Evolutionary conservation across 2,329 filamentous ascomycete genomes (phyloP).

Genomic region (Colletotrichum karsti): DNA sequence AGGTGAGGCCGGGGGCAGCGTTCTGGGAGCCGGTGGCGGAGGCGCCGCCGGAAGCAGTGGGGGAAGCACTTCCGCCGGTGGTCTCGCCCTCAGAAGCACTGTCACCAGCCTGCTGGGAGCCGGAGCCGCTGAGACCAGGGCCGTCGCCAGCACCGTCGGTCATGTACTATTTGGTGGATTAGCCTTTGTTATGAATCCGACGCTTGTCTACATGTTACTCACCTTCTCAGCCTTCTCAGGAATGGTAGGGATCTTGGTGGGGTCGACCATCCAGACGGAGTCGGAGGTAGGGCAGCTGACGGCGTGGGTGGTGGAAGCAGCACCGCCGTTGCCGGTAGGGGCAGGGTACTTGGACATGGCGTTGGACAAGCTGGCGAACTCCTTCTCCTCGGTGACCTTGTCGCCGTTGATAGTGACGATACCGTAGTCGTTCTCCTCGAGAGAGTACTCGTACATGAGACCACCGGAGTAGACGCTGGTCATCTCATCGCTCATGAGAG

Average conservation of each 20-base stretch:
- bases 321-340: slow-evolving; percentile 60
- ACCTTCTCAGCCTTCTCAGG: slow-evolving; percentile 53
- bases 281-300: slow-evolving; percentile 59
- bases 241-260: slow-evolving; percentile 59
- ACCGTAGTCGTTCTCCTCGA: slow-evolving; percentile 82
- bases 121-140: slow-evolving; percentile 60
- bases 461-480: slow-evolving; percentile 92
- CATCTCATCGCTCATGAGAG: slow-evolving; percentile 87
- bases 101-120: slow-evolving; percentile 61
- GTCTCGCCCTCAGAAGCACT: slow-evolving; percentile 48
- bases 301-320: slow-evolving; percentile 54
- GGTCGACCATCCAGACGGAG: slow-evolving; percentile 59
- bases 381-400: slow-evolving; percentile 64
- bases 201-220: slow-evolving; percentile 13
- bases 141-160: slow-evolving; percentile 60
- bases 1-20: slow-evolving; percentile 37
- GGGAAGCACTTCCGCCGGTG: slow-evolving; percentile 49
- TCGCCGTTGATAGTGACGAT: slow-evolving; percentile 72
- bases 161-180: slow-evolving; percentile 53
- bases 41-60: slow-evolving; percentile 43
- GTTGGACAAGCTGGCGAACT: slow-evolving; percentile 66
- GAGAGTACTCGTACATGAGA: slow-evolving; percentile 93
- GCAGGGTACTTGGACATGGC: slow-evolving; percentile 58
- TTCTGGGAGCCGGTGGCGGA: slow-evolving; percentile 43
- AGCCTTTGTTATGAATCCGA: neutral